Percentiles rank a stretch among this genome's conserved stretches.
Conservation (phyloP, 176 grass and related monocot species). For the Melocanna baccifera region DNA sequence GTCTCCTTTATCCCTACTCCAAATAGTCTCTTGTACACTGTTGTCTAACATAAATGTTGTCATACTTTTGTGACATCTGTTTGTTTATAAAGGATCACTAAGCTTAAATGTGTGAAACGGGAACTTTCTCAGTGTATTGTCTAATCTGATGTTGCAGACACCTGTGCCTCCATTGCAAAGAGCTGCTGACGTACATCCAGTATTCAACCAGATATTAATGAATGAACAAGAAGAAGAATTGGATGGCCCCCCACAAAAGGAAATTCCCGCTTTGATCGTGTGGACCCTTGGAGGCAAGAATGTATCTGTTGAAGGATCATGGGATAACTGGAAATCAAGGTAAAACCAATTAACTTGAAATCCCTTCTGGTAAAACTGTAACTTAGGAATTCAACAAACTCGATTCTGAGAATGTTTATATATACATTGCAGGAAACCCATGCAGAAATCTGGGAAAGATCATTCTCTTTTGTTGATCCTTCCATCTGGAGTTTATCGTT, state of each 20-base stretch:
- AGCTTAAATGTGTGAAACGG: conserved; percentile 1
- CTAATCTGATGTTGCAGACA: conserved; percentile 51
- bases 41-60: not conserved
- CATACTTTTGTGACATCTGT: conserved; percentile 12
- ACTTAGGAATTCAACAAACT: not conserved
- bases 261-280: conserved; percentile 81
- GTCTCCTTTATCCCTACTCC: not conserved
- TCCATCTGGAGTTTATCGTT: conserved; percentile 84
- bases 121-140: conserved; percentile 27
- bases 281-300: conserved; percentile 87
- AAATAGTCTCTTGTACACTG: not conserved
- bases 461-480: conserved; percentile 83
- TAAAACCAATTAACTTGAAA: conserved; percentile 33
- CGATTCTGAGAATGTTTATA: conserved; percentile 25
- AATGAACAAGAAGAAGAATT: conserved; percentile 58
- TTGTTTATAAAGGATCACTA: conserved; percentile 1
- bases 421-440: conserved; percentile 60
- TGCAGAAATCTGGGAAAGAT: conserved; percentile 94
- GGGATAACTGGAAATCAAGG: conserved; percentile 98
- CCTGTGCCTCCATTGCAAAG: conserved; percentile 86
- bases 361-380: conserved; percentile 1
- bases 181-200: conserved; percentile 62
- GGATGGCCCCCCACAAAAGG: conserved; percentile 69
- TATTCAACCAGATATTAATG: conserved; percentile 75
- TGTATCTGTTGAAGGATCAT: conserved; percentile 94